Evolutionary conservation across 148 eudicot species (phyloP), one percentile per base, ranked within the genome.

Genomic region (Rhododendron williamsianum): DNA sequence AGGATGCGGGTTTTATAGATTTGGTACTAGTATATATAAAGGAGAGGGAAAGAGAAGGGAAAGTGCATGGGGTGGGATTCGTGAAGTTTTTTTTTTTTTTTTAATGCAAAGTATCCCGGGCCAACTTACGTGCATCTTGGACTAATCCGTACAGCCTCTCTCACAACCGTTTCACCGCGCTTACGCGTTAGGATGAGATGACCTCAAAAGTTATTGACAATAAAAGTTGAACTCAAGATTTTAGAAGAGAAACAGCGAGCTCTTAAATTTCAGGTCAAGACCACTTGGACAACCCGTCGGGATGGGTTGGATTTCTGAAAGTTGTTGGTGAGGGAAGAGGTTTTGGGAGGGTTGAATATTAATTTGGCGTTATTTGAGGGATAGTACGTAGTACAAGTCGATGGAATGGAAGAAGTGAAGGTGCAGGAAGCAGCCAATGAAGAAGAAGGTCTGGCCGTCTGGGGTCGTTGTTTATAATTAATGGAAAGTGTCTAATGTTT

Each of bases 1-100:
- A 25, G 52, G 71, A 19, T 13, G 4, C 33, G 60, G 30, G 85
- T 74, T 87, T 84, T 87, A 87, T 87, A 87, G 89, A 76, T 38
- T 38, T 23, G 35, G 76, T 4, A 54, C 15, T 3, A 12, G 4
- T 12, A 11, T 7, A 4, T 51, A 11, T 7, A 2, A 25, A 23
- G 65, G 45, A 46, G 71, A 9, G 2, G 86, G 76, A 52, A 72
- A 78, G 25, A 27, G 72, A 51, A 35, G 30, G 79, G 79, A 87
- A 87, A 71, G 80, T 35, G 43, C 43, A 41, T 5, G 76, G 49
- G 65, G 7, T 4, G 16, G 38, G 18, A 4, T 2, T 23, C 23
- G 0, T 7, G 73, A 72, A 23, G 52, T 45, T 45, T 0, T 41
- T 41, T 41, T 41, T 5, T 41, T 41, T 41, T 6, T 41, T 41